Conservation (phyloP, 2,329 filamentous ascomycete genomes). For the Neurospora sp. region DNA sequence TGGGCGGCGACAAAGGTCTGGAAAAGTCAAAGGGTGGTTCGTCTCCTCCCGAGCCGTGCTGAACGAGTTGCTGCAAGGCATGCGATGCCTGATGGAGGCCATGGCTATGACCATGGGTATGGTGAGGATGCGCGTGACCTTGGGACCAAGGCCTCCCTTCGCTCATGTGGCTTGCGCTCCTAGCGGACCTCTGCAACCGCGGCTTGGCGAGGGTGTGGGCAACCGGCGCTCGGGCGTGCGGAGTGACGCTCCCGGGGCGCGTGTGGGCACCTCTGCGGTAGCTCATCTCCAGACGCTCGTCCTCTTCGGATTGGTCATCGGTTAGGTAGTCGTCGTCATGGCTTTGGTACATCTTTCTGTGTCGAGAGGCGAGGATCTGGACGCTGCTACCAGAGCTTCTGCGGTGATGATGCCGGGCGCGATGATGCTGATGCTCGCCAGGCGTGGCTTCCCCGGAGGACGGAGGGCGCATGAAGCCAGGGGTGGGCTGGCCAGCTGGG, state of each 20-base stretch:
- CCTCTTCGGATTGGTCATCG: slow-evolving; percentile 21
- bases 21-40: slow-evolving; percentile 14
- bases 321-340: slow-evolving; percentile 28
- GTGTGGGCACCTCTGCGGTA: slow-evolving; percentile 6
- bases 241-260: background rate
- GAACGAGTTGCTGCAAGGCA: background rate
- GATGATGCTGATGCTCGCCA: slow-evolving; percentile 23
- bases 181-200: slow-evolving; percentile 15
- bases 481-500: slow-evolving; percentile 6
- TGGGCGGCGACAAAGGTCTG: slow-evolving; percentile 10
- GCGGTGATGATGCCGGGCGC: slow-evolving; percentile 28
- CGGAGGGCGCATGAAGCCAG: background rate
- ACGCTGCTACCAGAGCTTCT: slow-evolving; percentile 42
- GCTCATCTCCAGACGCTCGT: slow-evolving; percentile 18
- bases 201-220: slow-evolving; percentile 10
- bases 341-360: slow-evolving; percentile 24
- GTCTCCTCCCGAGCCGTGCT: slow-evolving; percentile 4
- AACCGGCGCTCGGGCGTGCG: background rate
- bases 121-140: background rate
- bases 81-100: background rate
- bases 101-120: background rate
- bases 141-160: background rate
- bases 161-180: slow-evolving; percentile 14
- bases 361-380: slow-evolving; percentile 25
- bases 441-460: slow-evolving; percentile 15